Evolutionary conservation across 2,329 filamentous ascomycete species (phyloP).

Genomic region (Aurifilum marmelostoma): DNA sequence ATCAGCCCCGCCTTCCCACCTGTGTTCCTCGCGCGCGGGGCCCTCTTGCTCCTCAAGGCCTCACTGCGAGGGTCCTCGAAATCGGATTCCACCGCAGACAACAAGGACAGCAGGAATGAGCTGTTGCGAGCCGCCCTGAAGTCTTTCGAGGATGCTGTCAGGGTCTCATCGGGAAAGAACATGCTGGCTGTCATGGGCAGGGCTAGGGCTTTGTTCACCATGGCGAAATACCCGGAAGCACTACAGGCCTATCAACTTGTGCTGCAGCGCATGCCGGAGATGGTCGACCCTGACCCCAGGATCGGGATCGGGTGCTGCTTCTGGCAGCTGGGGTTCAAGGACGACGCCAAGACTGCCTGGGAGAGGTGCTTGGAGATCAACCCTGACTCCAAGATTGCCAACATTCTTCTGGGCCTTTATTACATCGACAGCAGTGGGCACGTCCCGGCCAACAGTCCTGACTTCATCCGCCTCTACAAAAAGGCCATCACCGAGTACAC

Average conservation of each 20-base stretch:
- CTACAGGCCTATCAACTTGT: slow-evolving; percentile 86
- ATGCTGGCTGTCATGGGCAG: slow-evolving; percentile 92
- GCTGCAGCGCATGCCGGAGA: slow-evolving; percentile 79
- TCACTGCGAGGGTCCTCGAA: slow-evolving; percentile 80
- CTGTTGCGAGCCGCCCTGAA: slow-evolving; percentile 84
- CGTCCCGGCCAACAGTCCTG: slow-evolving; percentile 79
- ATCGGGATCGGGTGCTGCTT: slow-evolving; percentile 97
- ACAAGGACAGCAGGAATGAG: slow-evolving; percentile 77
- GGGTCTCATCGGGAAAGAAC: slow-evolving; percentile 82
- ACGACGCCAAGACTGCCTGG: slow-evolving; percentile 90
- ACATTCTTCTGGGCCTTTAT: slow-evolving; percentile 87
- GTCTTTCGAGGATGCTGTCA: slow-evolving; percentile 91
- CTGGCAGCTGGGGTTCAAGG: slow-evolving; percentile 94
- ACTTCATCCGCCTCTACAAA: slow-evolving; percentile 85
- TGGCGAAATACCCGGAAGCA: slow-evolving; percentile 84
- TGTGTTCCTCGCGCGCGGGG: slow-evolving; percentile 87
- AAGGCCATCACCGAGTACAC: slow-evolving; percentile 94
- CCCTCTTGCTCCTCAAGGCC: slow-evolving; percentile 83
- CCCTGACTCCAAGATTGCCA: slow-evolving; percentile 84
- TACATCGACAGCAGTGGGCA: slow-evolving; percentile 86
- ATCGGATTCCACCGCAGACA: slow-evolving; percentile 64
- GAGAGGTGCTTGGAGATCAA: slow-evolving; percentile 81
- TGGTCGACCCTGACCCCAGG: slow-evolving; percentile 91
- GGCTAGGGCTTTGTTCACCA: slow-evolving; percentile 81
- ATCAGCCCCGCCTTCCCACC: slow-evolving; percentile 92